These are phyloP conservation scores for Camellia granthamiana DNA, from an alignment of 148 eudicot genomes.

Conservation along the genomic window DNA sequence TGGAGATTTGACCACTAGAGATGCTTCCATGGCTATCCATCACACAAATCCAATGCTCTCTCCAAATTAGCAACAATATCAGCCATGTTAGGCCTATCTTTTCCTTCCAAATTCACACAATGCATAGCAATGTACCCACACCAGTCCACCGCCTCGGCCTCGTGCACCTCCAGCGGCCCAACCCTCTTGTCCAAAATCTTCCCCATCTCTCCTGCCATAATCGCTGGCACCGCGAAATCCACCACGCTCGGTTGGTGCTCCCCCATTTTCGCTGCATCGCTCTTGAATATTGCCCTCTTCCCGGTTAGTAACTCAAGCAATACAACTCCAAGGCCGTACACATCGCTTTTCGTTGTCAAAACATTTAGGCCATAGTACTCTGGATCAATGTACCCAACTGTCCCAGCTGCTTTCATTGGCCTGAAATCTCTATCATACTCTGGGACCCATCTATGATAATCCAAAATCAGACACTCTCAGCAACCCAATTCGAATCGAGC, in stretches of 20 bases:
- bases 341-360: conserved; percentile 79
- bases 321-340: conserved; percentile 80
- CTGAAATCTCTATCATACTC: conserved; percentile 41
- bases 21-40: conserved; percentile 74
- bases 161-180: conserved; percentile 48
- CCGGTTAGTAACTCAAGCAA: conserved; percentile 74
- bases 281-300: conserved; percentile 66
- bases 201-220: conserved; percentile 53
- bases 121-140: conserved; percentile 71
- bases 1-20: conserved; percentile 55
- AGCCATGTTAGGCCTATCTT: conserved; percentile 69
- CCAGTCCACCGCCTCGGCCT: conserved; percentile 76
- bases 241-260: conserved; percentile 58
- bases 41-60: conserved; percentile 54
- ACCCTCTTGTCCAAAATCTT: conserved; percentile 62
- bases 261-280: conserved; percentile 24
- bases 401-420: conserved; percentile 74
- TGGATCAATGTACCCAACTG: conserved; percentile 85
- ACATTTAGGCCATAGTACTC: conserved; percentile 80
- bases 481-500: conserved; percentile 69
- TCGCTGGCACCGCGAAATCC: conserved; percentile 62
- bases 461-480: conserved; percentile 86
- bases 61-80: conserved; percentile 80
- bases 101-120: conserved; percentile 78
- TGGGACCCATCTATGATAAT: conserved; percentile 60